Evolutionary conservation across 208 protist species (phyloP), one percentile per base, ranked within the genome.

Genomic region (Trypanosoma rangeli): DNA sequence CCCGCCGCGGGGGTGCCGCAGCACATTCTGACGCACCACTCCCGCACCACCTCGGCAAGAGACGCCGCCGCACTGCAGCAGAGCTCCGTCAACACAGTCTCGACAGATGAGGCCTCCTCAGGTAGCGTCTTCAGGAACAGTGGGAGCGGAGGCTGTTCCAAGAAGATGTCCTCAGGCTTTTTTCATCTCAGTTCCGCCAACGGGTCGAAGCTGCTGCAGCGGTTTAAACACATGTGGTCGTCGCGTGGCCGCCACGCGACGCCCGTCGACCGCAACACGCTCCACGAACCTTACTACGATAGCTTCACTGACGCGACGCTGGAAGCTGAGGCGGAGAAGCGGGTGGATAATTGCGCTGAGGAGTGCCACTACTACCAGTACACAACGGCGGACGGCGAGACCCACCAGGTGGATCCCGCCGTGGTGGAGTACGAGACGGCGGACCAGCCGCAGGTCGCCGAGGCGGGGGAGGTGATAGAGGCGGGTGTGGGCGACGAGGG

Each of bases 291-390:
- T 0, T 66, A 56, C 18, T 4, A 0, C 0, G 61, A 66, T 28
- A 31, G 20, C 20, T 26, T 0, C 29, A 15, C 8, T 18, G 20
- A 29, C 2, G 20, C 28, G 4, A n/a, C 3, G 13, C 20, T 22
- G 24, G 12, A 53, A 54, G 50, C 24, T 9, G 13, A 0, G 8
- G 5, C 60, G 62, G 42, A n/a, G n/a, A n/a, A n/a, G n/a, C n/a
- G n/a, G 15, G 46, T 33, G 18, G 58, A 53, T n/a, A 54, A 5
- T 12, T 44, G 52, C 22, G 70, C 8, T 4, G 64, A 59, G n/a
- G 54, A 4, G 67, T 84, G 82, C 65, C 85, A 83, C 78, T 84
- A 74, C 69, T 88, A 86, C 78, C 83, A 74, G 65, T 88, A 86
- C 72, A 80, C 72, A 26, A 78, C 81, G n/a, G 83, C 84, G 52